phyloP scores from a whole-genome alignment of 2,329 filamentous ascomycete species.

The Cladobotryum protrusum region DNA sequence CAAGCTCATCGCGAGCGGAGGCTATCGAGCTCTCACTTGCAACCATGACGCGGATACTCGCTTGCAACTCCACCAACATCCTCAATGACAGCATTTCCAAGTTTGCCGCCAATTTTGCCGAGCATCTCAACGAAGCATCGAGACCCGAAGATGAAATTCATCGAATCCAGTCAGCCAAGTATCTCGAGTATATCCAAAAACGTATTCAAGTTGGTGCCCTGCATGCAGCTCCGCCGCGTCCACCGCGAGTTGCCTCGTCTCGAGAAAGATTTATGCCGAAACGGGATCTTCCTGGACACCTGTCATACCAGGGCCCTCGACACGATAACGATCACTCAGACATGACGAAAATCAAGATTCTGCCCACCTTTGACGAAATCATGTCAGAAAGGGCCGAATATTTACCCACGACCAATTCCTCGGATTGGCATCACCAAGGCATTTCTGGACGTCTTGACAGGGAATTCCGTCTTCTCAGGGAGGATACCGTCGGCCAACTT shows the following conservation, averaged over 20 bases:
- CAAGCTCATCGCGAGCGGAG: constrained; percentile 14
- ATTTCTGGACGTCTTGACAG: constrained; percentile 45
- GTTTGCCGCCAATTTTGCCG: constrained; percentile 17
- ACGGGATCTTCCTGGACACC: constrained; percentile 27
- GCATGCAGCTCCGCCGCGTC: constrained; percentile 10
- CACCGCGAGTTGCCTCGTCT: constrained; percentile 9
- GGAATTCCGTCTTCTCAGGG: constrained; percentile 49
- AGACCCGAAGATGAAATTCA: constrained; percentile 18
- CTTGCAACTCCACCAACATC: constrained; percentile 30
- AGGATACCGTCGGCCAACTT: constrained; percentile 50
- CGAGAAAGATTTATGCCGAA: constrained; percentile 25
- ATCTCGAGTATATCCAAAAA: constrained; percentile 25
- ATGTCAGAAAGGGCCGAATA: constrained; percentile 36
- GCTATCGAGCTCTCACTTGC: constrained; percentile 25
- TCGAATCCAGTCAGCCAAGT: constrained; percentile 24
- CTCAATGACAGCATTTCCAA: constrained; percentile 18
- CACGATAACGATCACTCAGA: constrained; percentile 46
- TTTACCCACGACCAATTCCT: constrained; percentile 33
- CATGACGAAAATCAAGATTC: constrained; percentile 41
- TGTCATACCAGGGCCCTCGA: constrained; percentile 27
- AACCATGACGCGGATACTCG: constrained; percentile 30
- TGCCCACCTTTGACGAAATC: constrained; percentile 46
- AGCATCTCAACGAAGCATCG: constrained; percentile 13
- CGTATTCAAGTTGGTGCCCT: constrained; percentile 25
- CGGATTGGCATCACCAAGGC: constrained; percentile 30